These are phyloP conservation scores for Epipyxis sp. DNA, from an alignment of 108 stramenopile species.

Conservation along the genomic window DNA sequence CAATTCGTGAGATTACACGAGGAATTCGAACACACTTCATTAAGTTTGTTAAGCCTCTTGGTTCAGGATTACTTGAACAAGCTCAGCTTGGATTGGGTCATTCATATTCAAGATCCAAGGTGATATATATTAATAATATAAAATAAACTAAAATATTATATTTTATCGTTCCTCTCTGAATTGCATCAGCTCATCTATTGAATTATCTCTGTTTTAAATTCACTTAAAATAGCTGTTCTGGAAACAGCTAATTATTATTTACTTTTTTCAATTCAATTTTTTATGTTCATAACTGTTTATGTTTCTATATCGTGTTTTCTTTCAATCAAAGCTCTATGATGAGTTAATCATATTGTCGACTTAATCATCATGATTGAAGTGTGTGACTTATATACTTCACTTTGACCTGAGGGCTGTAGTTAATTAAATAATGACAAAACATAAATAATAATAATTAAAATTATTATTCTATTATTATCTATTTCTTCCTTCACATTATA, in stretches of 20 bases:
- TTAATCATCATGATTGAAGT: not conserved
- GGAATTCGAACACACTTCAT: slow-evolving; percentile 86
- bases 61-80: slow-evolving; percentile 79
- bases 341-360: not conserved
- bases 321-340: not conserved
- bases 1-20: slow-evolving; percentile 79
- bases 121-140: slow-evolving; percentile 31
- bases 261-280: too few species aligned
- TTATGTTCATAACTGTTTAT: too few species aligned
- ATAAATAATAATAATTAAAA: not conserved
- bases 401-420: slow-evolving; percentile 56
- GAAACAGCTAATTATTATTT: too few species aligned
- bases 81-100: slow-evolving; percentile 97
- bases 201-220: too few species aligned
- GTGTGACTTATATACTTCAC: slow-evolving; percentile 49
- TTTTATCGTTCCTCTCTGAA: too few species aligned
- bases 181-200: too few species aligned
- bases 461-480: not conserved
- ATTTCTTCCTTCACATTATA: not conserved
- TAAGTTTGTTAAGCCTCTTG: slow-evolving; percentile 85
- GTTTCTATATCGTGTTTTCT: too few species aligned
- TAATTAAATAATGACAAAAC: too few species aligned
- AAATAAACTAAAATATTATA: too few species aligned
- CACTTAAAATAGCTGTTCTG: too few species aligned
- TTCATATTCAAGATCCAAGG: slow-evolving; percentile 94